Percentiles rank a stretch among this genome's conserved stretches.
phyloP scores from a whole-genome alignment of 768 basidiomycete genomes.

The Suillus occidentalis region DNA sequence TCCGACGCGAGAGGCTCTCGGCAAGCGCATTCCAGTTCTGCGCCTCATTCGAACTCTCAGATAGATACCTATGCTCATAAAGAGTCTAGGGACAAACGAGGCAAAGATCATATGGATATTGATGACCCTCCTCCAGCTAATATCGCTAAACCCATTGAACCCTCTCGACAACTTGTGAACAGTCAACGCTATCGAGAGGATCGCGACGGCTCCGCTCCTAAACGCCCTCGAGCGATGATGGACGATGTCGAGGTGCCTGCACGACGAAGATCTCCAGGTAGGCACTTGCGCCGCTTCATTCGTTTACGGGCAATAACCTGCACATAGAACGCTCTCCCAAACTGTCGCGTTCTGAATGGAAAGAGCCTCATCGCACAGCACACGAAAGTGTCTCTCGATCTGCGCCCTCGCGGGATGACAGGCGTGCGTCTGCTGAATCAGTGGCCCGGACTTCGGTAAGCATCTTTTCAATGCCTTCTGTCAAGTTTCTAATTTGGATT shows the following conservation, averaged over 20 bases:
- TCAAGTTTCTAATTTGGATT: neutral
- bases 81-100: constrained; percentile 24
- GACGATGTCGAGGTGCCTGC: constrained; percentile 14
- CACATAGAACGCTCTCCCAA: neutral
- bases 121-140: constrained; percentile 18
- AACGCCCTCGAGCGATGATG: constrained; percentile 40
- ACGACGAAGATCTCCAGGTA: constrained; percentile 6
- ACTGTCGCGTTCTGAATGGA: constrained; percentile 1
- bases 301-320: neutral
- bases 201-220: constrained; percentile 29
- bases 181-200: constrained; percentile 15
- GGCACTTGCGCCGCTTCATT: neutral
- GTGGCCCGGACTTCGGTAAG: constrained; percentile 16
- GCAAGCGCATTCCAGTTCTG: constrained; percentile 8
- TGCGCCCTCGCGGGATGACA: constrained; percentile 17
- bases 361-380: neutral
- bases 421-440: constrained; percentile 18
- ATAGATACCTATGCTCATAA: constrained; percentile 16
- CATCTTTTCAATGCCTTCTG: neutral
- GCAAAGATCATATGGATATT: constrained; percentile 26
- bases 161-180: constrained; percentile 19
- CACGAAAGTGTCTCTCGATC: constrained; percentile 19
- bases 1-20: constrained; percentile 4
- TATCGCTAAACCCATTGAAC: constrained; percentile 19
- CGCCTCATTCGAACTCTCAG: neutral